A percentile compares a stretch with the other conserved stretches of the same genome.
phyloP scores from a whole-genome alignment of 2,329 filamentous ascomycete genomes.

The Leptosphaerulina australis region DNA sequence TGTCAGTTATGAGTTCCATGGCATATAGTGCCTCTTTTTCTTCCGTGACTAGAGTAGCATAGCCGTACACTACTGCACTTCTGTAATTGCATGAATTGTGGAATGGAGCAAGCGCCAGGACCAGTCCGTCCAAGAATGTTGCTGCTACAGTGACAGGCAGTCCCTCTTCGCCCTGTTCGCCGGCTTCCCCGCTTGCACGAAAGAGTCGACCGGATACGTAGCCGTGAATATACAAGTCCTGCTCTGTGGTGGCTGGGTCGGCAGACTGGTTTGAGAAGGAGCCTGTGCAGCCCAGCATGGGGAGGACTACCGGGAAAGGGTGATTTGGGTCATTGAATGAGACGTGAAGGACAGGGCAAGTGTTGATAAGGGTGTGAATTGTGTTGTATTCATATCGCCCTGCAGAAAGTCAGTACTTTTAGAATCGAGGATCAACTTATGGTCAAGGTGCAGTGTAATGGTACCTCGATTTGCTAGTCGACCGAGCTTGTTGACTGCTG shows the following conservation, averaged over 20 bases:
- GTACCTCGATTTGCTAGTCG: constrained; percentile 38
- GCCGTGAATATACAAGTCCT: constrained; percentile 46
- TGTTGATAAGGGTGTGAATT: constrained; percentile 43
- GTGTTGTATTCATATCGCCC: constrained; percentile 45
- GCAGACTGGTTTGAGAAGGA: constrained; percentile 56
- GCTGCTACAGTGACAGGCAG: constrained; percentile 40
- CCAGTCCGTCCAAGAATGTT: constrained; percentile 53
- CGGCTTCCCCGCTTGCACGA: constrained; percentile 24
- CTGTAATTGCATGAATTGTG: constrained; percentile 48
- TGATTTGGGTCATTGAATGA: constrained; percentile 43
- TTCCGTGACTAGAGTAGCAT: constrained; percentile 34
- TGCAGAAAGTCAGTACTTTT: constrained; percentile 16
- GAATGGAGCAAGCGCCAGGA: constrained; percentile 44
- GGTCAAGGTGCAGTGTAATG: background rate
- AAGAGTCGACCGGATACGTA: constrained; percentile 66
- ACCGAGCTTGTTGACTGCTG: constrained; percentile 37
- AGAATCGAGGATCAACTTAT: too few relatives aligned
- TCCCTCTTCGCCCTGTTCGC: constrained; percentile 31
- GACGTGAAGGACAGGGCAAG: constrained; percentile 42
- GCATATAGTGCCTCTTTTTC: constrained; percentile 37
- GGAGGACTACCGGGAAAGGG: constrained; percentile 62
- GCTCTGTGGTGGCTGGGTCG: constrained; percentile 60
- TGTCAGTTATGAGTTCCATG: constrained; percentile 43
- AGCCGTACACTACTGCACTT: constrained; percentile 38
- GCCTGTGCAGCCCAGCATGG: constrained; percentile 50